Base-by-base conservation (phyloP, 768 basidiomycete species). In the Boletus sp. region DNA sequence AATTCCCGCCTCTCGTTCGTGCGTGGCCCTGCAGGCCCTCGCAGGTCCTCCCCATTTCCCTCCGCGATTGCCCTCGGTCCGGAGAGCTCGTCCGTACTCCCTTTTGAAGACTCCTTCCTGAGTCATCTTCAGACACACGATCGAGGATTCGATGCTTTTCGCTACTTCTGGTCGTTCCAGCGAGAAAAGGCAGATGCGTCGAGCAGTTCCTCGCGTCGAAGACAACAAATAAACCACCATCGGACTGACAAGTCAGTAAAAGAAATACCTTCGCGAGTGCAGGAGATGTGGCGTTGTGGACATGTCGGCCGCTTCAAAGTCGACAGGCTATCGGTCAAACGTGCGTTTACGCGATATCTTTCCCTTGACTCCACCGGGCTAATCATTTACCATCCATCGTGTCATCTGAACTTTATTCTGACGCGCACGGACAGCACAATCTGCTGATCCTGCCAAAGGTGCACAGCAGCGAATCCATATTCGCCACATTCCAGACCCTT, bases 381-480 rank as follows among this genome's bases (percentile, higher is more conserved):
- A 8, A 58, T 54, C 18, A 14, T 37, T 32, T 7, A 15, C 47
- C 46, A 14, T 47, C 9, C 35, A 18, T 33, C 11, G 9, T 32
- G 2, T 49, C 37, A 45, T 60, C 17, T 7, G 4, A 39, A 24
- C 9, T 14, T 46, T 29, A 24, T 52, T 46, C 11, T 15, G 20
- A 28, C 52, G 15, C 35, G 0, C 50, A 41, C 55, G 8, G 36
- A 48, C 57, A 80, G 80, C 67, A 32, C 66, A 63, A 55, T 52
- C 76, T 40, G 68, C 77, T 24, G 81, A 85, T 64, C 75, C 82
- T 17, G 69, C 76, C 42, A 86, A 87, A 68, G 80, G 80, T 14
- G 78, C 80, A 9, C 87, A 88, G 56, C 88, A 90, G 60, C 85
- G 90, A 20, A 74, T 92, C 24, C 82, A 83, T 50, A 75, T 89